Conservation (phyloP, 2,329 filamentous ascomycete species). For the Talaromyces funiculosus region DNA sequence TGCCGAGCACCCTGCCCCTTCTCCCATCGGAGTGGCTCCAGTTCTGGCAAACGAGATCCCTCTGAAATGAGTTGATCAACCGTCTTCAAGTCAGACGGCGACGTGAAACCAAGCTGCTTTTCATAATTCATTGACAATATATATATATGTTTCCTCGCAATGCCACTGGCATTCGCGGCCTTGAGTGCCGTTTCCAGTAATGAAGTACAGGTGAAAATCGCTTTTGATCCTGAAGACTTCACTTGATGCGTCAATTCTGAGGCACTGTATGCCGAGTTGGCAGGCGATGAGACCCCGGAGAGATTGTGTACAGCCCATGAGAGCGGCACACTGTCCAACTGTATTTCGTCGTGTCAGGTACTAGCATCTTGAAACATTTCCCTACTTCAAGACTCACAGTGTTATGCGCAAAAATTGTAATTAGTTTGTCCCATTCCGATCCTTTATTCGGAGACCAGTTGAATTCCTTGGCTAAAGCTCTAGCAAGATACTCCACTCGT, state of each 20-base stretch:
- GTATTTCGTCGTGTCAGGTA: not conserved
- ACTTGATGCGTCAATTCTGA: slow-evolving; percentile 63
- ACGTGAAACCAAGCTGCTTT: slow-evolving; percentile 41
- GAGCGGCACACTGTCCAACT: slow-evolving; percentile 64
- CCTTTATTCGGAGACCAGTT: slow-evolving; percentile 58
- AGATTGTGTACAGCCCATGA: slow-evolving; percentile 64
- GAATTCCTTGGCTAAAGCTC: slow-evolving; percentile 57
- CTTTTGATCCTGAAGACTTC: slow-evolving; percentile 57
- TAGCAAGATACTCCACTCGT: slow-evolving; percentile 56
- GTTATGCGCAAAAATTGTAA: slow-evolving; percentile 64
- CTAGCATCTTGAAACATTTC: not conserved
- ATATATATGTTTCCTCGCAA: slow-evolving; percentile 57
- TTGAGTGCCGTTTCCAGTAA: slow-evolving; percentile 55
- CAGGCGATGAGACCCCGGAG: slow-evolving; percentile 62
- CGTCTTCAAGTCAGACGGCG: slow-evolving; percentile 50
- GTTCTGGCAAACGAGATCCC: slow-evolving; percentile 49
- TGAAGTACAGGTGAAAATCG: slow-evolving; percentile 60
- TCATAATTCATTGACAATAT: slow-evolving; percentile 57
- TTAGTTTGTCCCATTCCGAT: slow-evolving; percentile 66
- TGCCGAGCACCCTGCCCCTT: slow-evolving; percentile 60
- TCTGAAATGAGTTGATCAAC: slow-evolving; percentile 57
- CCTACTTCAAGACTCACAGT: slow-evolving; percentile 44
- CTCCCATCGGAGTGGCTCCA: slow-evolving; percentile 55
- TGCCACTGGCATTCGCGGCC: slow-evolving; percentile 55
- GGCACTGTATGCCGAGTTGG: slow-evolving; percentile 62